These are phyloP conservation scores for Hysterium pulicare DNA, from an alignment of 2,329 filamentous ascomycete genomes.

Conservation along the genomic window DNA sequence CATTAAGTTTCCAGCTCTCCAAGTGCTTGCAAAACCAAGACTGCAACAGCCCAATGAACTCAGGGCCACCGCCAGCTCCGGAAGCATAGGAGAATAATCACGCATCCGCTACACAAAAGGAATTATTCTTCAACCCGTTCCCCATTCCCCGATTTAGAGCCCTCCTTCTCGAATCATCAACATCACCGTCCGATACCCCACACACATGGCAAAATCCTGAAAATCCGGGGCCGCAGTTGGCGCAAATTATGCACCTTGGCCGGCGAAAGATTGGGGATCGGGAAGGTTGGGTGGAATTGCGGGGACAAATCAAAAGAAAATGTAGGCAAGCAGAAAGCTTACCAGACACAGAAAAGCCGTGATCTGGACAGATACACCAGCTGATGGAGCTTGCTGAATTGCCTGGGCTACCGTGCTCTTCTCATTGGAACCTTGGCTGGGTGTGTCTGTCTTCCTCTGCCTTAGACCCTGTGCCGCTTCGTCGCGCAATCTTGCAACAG, in stretches of 20 bases:
- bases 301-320: conserved; percentile 74
- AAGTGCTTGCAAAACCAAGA: conserved; percentile 14
- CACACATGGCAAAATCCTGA: conserved; percentile 10
- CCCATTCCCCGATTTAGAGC: conserved; percentile 5
- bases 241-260: conserved; percentile 18
- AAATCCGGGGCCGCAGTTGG: conserved; percentile 21
- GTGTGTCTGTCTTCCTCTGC: conserved; percentile 67
- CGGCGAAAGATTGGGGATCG: conserved; percentile 10
- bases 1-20: conserved; percentile 14
- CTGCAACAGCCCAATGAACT: conserved; percentile 16
- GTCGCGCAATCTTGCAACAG: conserved; percentile 65
- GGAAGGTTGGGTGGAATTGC: conserved; percentile 18
- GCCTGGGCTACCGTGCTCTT: conserved; percentile 50
- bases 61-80: conserved; percentile 10
- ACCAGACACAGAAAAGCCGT: conserved; percentile 80
- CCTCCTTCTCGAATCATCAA: conserved; percentile 8
- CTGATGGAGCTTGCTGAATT: conserved; percentile 51
- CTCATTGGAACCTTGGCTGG: conserved; percentile 50
- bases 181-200: conserved; percentile 16
- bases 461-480: conserved; percentile 63
- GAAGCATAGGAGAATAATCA: conserved; percentile 16
- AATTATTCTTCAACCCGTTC: conserved; percentile 5
- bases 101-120: conserved; percentile 15
- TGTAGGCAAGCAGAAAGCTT: conserved; percentile 90
- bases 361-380: conserved; percentile 83